phyloP scores from a whole-genome alignment of 768 basidiomycete genomes.

The Boletus reticuloceps region DNA sequence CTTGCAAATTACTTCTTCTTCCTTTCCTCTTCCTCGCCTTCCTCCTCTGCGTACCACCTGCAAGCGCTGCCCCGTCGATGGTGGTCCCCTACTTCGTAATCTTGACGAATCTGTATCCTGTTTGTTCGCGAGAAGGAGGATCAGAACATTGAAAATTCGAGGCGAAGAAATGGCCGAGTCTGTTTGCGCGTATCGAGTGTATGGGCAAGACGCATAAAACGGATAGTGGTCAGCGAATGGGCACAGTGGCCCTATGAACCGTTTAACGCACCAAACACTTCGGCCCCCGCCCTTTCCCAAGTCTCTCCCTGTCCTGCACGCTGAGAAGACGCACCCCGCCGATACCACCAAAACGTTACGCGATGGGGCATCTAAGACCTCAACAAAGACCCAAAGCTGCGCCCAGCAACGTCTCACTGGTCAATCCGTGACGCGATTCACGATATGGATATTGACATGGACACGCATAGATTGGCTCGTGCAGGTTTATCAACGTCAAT shows the following conservation, averaged over 20 bases:
- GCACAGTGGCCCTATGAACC: too few relatives aligned
- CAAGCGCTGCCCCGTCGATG: slow-evolving; percentile 68
- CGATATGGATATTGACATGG: neutral
- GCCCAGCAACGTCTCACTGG: neutral
- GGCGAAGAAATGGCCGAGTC: slow-evolving; percentile 87
- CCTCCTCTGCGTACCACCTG: slow-evolving; percentile 46
- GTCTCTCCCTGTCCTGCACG: slow-evolving; percentile 82
- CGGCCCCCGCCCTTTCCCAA: slow-evolving; percentile 96
- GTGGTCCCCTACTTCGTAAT: slow-evolving; percentile 86
- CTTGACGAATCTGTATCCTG: slow-evolving; percentile 87
- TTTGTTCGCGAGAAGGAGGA: slow-evolving; percentile 93
- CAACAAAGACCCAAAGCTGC: neutral
- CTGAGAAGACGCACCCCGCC: slow-evolving; percentile 47
- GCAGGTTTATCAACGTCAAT: slow-evolving; percentile 23
- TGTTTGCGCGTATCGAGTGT: slow-evolving; percentile 20
- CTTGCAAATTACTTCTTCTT: slow-evolving; percentile 64
- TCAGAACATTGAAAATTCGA: slow-evolving; percentile 84
- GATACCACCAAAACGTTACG: slow-evolving; percentile 4
- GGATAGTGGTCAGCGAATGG: neutral
- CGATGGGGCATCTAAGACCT: slow-evolving; percentile 9
- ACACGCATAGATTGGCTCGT: slow-evolving; percentile 10
- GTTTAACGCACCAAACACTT: slow-evolving; percentile 81
- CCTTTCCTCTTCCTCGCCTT: slow-evolving; percentile 42
- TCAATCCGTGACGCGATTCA: too few relatives aligned
- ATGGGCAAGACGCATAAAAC: too few relatives aligned